Conservation (phyloP, 192 early-diverging fungal genomes). For the Coemansia sp. region DNA sequence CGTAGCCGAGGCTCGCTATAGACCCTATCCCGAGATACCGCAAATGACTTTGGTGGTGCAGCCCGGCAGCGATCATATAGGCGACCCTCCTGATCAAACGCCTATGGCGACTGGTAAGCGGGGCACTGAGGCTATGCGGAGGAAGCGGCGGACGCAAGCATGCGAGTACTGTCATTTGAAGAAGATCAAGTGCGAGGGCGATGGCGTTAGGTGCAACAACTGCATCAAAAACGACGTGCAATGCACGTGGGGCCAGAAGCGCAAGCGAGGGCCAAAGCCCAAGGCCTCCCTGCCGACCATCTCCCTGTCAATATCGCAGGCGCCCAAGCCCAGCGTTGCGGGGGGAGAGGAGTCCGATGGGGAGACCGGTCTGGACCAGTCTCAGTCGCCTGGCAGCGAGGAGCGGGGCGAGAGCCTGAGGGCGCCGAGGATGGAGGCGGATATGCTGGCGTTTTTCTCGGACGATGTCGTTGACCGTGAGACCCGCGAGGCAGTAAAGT, state of each 20-base stretch:
- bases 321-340: not conserved
- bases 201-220: constrained; percentile 42
- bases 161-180: constrained; percentile 54
- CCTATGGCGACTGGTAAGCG: not conserved
- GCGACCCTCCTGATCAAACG: not conserved
- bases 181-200: constrained; percentile 53
- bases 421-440: constrained; percentile 31
- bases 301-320: not conserved
- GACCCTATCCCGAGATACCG: constrained; percentile 46
- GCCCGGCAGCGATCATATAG: not conserved
- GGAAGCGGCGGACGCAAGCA: constrained; percentile 49
- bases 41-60: not conserved
- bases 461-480: constrained; percentile 27
- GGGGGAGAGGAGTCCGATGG: not conserved
- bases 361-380: not conserved
- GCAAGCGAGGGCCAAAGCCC: constrained; percentile 53
- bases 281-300: constrained; percentile 9
- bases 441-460: constrained; percentile 34
- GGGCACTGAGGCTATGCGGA: constrained; percentile 12
- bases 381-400: constrained; percentile 8
- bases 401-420: constrained; percentile 20
- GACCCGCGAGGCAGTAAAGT: constrained; percentile 46
- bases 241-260: constrained; percentile 49
- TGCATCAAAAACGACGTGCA: constrained; percentile 52
- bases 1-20: constrained; percentile 32